Evolutionary conservation across 495 filamentous ascomycete genomes (phyloP).

Genomic region (Trichoderma orchidacearum): DNA sequence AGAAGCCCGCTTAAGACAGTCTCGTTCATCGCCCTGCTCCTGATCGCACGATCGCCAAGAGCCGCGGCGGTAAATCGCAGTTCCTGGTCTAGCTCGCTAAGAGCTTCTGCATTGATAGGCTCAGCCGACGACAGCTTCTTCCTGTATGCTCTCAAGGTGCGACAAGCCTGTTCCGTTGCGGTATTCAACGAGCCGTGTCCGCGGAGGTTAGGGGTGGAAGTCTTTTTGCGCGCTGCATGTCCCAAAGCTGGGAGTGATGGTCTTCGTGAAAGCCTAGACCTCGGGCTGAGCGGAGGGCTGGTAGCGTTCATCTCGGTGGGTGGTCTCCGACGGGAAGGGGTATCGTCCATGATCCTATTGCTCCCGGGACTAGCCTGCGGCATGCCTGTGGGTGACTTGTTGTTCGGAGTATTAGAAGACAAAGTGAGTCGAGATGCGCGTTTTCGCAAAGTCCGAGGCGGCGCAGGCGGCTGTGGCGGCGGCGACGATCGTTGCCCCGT

Average conservation of each 20-base stretch:
- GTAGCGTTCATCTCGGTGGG: conserved; percentile 22
- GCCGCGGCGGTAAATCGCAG: conserved; percentile 60
- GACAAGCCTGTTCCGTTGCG: conserved; percentile 69
- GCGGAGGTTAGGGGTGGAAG: conserved; percentile 8
- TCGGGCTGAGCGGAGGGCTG: conserved; percentile 33
- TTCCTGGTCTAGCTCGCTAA: conserved; percentile 68
- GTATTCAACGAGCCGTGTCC: conserved; percentile 49
- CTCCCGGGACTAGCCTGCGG: conserved; percentile 14
- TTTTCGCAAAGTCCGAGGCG: conserved; percentile 42
- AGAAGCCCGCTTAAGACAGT: conserved; percentile 46
- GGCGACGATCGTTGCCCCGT: conserved; percentile 25
- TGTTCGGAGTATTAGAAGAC: conserved; percentile 10
- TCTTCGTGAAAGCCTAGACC: conserved; percentile 27
- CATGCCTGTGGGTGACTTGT: conserved; percentile 18
- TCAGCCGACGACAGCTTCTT: conserved; percentile 61
- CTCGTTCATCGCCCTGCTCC: conserved; percentile 40
- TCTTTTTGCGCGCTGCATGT: conserved; percentile 15
- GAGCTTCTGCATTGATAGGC: conserved; percentile 45
- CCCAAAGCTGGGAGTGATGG: conserved; percentile 40
- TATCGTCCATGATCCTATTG: conserved; percentile 17
- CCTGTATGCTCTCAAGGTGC: conserved; percentile 65
- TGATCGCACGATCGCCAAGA: conserved; percentile 44
- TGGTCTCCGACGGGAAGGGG: conserved; percentile 21
- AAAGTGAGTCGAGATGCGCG: conserved; percentile 25
- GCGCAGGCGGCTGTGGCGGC: conserved; percentile 45